These are phyloP conservation scores for Nakaseomyces delphensis DNA, from an alignment of 1,139 yeast genomes.

Conservation along the genomic window DNA sequence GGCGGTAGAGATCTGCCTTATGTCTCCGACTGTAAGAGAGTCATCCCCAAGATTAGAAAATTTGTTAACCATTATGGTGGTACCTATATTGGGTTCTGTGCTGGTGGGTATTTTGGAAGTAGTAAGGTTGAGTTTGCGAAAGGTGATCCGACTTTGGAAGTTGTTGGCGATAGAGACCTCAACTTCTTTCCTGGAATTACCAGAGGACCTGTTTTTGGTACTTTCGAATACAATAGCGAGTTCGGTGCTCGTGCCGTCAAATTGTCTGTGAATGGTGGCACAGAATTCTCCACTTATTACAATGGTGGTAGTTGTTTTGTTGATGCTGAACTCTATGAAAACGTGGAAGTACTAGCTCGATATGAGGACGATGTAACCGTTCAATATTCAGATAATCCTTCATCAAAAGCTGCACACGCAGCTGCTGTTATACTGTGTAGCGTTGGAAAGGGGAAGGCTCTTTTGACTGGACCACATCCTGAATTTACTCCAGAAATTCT, in stretches of 20 bases:
- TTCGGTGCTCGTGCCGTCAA: conserved; percentile 59
- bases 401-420: conserved; percentile 32
- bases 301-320: conserved; percentile 88
- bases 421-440: conserved; percentile 65
- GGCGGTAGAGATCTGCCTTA: conserved; percentile 96
- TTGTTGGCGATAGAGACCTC: conserved; percentile 75
- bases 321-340: conserved; percentile 51
- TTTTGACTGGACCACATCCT: conserved; percentile 85
- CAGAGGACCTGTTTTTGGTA: conserved; percentile 72
- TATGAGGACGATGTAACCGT: conserved; percentile 45
- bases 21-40: conserved; percentile 40
- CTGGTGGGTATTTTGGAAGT: conserved; percentile 92
- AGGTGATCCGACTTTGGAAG: conserved; percentile 63
- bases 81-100: conserved; percentile 75
- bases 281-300: conserved; percentile 35
- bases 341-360: conserved; percentile 63
- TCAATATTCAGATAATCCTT: conserved; percentile 31
- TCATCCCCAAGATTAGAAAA: conserved; percentile 60
- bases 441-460: conserved; percentile 66
- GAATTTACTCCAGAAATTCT: conserved; percentile 61
- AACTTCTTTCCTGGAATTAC: conserved; percentile 73
- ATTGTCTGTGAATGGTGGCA: conserved; percentile 36
- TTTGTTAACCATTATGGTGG: conserved; percentile 72
- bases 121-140: conserved; percentile 72
- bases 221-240: conserved; percentile 72